Base-by-base conservation (phyloP, 2,329 filamentous ascomycete genomes). In the Blastomyces parvus region DNA sequence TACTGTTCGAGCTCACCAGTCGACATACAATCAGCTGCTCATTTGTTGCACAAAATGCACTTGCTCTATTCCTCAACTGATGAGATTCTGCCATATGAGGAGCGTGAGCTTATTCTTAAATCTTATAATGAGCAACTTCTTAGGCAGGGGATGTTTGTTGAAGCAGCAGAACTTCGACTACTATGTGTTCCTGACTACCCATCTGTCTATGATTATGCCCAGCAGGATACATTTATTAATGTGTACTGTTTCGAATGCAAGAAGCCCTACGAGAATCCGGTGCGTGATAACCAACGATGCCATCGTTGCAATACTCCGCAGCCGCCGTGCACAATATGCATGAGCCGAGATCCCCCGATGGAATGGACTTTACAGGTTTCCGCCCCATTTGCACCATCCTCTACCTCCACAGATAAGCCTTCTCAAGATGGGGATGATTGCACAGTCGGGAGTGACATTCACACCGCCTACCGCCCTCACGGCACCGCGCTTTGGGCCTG, bases 61-160 rank as follows among this genome's bases (percentile, higher is more conserved):
- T 59, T 73, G 25, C 70, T 78, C 11, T 77, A 77, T 59, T 66
- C 69, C 9, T 72, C 74, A 17, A 74, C 72, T 57, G 75, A 77
- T 48, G 64, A 71, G 30, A 74, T 78, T 25, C 68, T 78, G 55
- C 74, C 75, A 1, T 74, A 73, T 44, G 70, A 75, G 61, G 82
- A 86, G 68, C 77, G 82, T 59, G 83, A 86, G 69, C 75, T 77
- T 56, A 81, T 86, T 52, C 78, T 86, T 52, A 77, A 80, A 50
- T 76, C 80, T 3, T 86, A 86, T 70, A 83, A 87, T 71, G 79
- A 81, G 59, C 82, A 83, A 63, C 76, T 87, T 13, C 66, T 77
- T 36, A 73, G 76, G 42, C 76, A 78, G 57, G 74, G 72, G n/a
- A 76, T 78, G 75, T 74, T 75, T 56, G 64, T 77, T 19, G 76